These are phyloP conservation scores for Russula emetica DNA, from an alignment of 768 basidiomycete species.

Conservation along the genomic window DNA sequence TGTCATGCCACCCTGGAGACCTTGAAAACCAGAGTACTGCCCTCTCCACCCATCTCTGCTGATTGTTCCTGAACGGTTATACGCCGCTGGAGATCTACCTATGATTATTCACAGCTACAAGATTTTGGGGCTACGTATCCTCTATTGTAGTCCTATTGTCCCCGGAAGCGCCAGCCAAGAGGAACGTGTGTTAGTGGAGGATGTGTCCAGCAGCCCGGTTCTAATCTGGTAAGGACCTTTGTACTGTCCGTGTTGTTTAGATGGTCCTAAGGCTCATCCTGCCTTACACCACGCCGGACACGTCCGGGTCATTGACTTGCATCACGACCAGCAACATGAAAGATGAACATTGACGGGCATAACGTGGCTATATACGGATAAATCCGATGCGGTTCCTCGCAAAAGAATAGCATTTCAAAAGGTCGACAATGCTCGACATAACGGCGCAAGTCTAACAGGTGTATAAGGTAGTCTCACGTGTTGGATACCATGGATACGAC, in stretches of 20 bases:
- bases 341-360: neutral
- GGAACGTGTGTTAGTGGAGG: neutral
- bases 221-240: neutral
- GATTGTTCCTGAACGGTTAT: neutral
- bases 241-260: neutral
- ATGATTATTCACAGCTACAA: neutral
- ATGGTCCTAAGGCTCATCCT: neutral
- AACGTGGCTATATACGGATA: no score
- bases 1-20: neutral
- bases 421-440: no score
- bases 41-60: neutral
- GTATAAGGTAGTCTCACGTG: neutral
- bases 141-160: neutral
- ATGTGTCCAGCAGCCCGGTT: neutral
- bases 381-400: no score
- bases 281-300: neutral
- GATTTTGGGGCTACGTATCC: neutral
- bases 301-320: neutral
- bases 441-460: neutral
- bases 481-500: neutral
- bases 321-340: neutral
- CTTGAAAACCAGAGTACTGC: neutral
- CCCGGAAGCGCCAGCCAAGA: neutral
- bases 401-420: no score
- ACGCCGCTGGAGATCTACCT: neutral